Evolutionary conservation across 1,284 basidiomycete genomes (phyloP).

Genomic region (Meira miltonrushii): DNA sequence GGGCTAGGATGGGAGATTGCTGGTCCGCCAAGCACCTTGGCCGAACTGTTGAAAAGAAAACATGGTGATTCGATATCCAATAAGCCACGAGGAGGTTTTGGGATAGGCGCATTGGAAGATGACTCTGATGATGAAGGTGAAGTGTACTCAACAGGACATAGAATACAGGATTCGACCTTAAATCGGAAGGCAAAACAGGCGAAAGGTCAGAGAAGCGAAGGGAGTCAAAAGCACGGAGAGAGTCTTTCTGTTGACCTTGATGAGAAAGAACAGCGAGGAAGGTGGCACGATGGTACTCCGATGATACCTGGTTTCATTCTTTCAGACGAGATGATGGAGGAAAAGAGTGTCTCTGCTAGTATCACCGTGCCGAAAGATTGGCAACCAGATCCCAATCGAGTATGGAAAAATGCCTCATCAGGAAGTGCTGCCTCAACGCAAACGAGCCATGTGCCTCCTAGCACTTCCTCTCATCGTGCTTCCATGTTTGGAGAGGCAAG

Average conservation of each 20-base stretch:
- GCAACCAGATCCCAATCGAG: conserved; percentile 71
- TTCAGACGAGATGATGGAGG: conserved; percentile 24
- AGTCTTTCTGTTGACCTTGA: neutral
- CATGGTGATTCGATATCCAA: neutral
- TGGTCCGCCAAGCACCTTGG: neutral
- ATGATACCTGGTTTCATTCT: conserved; percentile 72
- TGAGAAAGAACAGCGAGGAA: conserved; percentile 12
- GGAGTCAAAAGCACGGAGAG: neutral
- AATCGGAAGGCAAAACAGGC: neutral
- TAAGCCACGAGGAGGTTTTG: conserved; percentile 56
- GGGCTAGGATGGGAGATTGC: conserved; percentile 3
- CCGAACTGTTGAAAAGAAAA: neutral
- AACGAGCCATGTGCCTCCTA: conserved; percentile 5
- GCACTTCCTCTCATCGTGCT: conserved; percentile 62
- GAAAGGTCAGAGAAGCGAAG: neutral
- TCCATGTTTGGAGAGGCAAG: conserved; percentile 73
- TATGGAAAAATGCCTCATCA: conserved; percentile 61
- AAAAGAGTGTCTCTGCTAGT: conserved; percentile 66
- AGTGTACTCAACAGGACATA: conserved; percentile 28
- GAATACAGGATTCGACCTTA: conserved; percentile 18
- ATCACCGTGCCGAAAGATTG: conserved; percentile 75
- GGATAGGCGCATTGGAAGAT: conserved; percentile 76
- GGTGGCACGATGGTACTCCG: conserved; percentile 68
- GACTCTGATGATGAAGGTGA: conserved; percentile 75
- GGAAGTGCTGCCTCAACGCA: neutral